phyloP scores from a whole-genome alignment of 1,139 yeast species.

The Diutina mesorugosa region DNA sequence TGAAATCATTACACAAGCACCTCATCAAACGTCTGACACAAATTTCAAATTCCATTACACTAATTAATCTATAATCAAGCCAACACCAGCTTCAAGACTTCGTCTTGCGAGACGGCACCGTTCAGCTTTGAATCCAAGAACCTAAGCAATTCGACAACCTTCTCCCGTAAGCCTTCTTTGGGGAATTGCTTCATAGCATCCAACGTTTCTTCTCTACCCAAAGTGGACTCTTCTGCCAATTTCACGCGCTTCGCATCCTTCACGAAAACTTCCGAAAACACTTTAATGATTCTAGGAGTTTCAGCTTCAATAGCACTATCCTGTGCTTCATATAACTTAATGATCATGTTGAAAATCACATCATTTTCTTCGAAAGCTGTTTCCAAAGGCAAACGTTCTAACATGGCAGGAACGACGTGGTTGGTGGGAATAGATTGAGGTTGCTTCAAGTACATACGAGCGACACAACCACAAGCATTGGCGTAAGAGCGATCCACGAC shows the following conservation, averaged over 20 bases:
- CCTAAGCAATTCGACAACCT: conserved; percentile 60
- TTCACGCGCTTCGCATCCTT: conserved; percentile 64
- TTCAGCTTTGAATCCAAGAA: conserved; percentile 36
- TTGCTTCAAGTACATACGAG: conserved; percentile 75
- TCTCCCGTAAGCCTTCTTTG: conserved; percentile 45
- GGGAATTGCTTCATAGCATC: conserved; percentile 73
- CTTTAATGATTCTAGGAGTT: conserved; percentile 52
- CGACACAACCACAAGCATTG: conserved; percentile 95
- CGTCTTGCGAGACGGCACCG: background rate
- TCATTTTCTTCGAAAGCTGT: conserved; percentile 88
- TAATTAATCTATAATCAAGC: background rate
- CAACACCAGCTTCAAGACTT: conserved; percentile 2
- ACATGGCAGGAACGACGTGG: conserved; percentile 66
- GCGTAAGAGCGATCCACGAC: conserved; percentile 78
- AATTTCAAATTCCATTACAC: background rate
- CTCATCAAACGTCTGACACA: background rate
- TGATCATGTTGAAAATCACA: conserved; percentile 73
- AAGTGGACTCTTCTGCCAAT: conserved; percentile 57
- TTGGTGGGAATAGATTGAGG: conserved; percentile 64
- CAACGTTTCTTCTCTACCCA: conserved; percentile 74
- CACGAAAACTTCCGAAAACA: conserved; percentile 59
- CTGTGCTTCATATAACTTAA: conserved; percentile 55
- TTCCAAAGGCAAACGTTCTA: conserved; percentile 72
- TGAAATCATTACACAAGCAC: no score
- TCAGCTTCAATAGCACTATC: conserved; percentile 42